These are phyloP conservation scores for Alternaria infectoria DNA, from an alignment of 2,329 filamentous ascomycete genomes.

Conservation along the genomic window DNA sequence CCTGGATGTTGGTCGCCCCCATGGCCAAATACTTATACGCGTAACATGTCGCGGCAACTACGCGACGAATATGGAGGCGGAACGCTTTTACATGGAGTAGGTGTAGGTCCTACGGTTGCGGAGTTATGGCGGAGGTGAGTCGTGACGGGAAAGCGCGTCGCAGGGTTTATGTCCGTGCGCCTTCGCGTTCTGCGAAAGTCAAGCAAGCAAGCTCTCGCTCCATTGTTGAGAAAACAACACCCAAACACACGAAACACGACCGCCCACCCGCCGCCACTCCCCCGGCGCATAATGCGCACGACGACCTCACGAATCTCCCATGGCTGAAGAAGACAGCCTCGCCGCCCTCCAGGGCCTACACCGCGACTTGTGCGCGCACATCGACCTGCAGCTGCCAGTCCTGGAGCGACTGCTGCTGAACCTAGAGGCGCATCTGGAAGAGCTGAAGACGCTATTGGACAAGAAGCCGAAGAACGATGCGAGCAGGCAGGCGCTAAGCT, in stretches of 20 bases:
- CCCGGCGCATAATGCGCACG: slow-evolving; percentile 42
- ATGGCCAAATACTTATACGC: slow-evolving; percentile 22
- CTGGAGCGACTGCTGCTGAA: slow-evolving; percentile 71
- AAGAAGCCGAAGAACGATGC: slow-evolving; percentile 75
- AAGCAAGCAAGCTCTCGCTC: slow-evolving; percentile 23
- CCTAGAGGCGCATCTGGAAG: slow-evolving; percentile 70
- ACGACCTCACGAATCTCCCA: slow-evolving; percentile 47
- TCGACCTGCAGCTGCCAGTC: slow-evolving; percentile 72
- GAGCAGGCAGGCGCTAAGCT: slow-evolving; percentile 70
- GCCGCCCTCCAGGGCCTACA: slow-evolving; percentile 83
- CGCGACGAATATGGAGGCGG: slow-evolving; percentile 2
- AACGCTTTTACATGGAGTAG: background rate
- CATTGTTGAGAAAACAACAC: slow-evolving; percentile 27
- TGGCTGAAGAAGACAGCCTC: slow-evolving; percentile 77
- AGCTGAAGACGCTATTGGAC: slow-evolving; percentile 75
- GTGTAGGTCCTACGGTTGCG: slow-evolving; percentile 9
- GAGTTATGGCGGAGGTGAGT: slow-evolving; percentile 26
- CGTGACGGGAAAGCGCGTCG: slow-evolving; percentile 12
- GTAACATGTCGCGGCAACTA: background rate
- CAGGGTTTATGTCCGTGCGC: slow-evolving; percentile 30
- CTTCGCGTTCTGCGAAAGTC: slow-evolving; percentile 36
- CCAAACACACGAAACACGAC: slow-evolving; percentile 29
- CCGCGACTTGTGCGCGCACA: slow-evolving; percentile 79
- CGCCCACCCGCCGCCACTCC: slow-evolving; percentile 7
- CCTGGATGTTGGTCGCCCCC: slow-evolving; percentile 43